Evolutionary conservation across 805 yeast species (phyloP).

Genomic region (Cyberlindnera xishuangbannaensis): DNA sequence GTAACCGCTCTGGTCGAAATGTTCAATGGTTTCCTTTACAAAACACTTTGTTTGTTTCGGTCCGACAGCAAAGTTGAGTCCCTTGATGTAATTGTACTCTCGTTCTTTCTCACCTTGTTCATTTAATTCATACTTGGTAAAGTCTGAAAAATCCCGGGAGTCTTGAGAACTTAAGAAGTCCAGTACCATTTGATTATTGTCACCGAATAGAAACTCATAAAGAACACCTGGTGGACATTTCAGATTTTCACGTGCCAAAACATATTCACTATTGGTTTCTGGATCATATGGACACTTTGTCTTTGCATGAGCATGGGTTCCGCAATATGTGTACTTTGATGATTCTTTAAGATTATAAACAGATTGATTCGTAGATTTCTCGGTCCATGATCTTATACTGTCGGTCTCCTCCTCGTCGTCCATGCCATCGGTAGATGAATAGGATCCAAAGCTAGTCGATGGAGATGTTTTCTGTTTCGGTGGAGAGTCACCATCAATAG

Average conservation of each 20-base stretch:
- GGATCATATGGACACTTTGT: constrained; percentile 46
- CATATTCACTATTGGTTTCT: constrained; percentile 42
- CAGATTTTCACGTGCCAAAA: constrained; percentile 46
- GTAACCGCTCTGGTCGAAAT: constrained; percentile 45
- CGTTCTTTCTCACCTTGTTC: constrained; percentile 42
- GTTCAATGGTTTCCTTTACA: constrained; percentile 54
- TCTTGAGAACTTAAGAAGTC: constrained; percentile 36
- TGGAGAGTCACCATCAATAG: constrained; percentile 37
- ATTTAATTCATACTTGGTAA: constrained; percentile 29
- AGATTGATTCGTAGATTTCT: constrained; percentile 15
- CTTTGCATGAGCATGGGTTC: constrained; percentile 59
- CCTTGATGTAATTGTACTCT: constrained; percentile 63
- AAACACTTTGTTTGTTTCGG: constrained; percentile 84
- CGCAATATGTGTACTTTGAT: constrained; percentile 43
- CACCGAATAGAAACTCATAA: constrained; percentile 66
- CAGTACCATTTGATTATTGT: constrained; percentile 37
- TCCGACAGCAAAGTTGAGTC: constrained; percentile 76
- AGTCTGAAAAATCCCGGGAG: constrained; percentile 31
- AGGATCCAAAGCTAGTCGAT: constrained; percentile 16
- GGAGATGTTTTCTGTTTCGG: constrained; percentile 15
- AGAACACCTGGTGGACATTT: constrained; percentile 76
- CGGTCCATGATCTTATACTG: constrained; percentile 6
- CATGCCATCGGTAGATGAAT: constrained; percentile 28
- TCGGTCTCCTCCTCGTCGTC: constrained; percentile 22
- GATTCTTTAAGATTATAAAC: constrained; percentile 33